phyloP scores from a whole-genome alignment of 129 eudicot genomes.

The Lactuca sativa region DNA sequence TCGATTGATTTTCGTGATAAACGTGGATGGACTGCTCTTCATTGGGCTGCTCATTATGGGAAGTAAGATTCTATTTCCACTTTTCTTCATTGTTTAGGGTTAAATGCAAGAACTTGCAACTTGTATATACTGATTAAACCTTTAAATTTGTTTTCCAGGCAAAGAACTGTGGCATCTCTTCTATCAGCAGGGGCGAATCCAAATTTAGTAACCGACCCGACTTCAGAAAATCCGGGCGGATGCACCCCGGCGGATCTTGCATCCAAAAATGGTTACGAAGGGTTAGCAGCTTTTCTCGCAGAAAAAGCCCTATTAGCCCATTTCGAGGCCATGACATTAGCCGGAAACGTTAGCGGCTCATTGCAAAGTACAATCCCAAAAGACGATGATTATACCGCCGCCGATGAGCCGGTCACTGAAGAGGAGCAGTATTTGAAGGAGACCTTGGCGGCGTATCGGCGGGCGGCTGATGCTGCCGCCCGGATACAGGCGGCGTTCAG shows the following conservation, averaged over 20 bases:
- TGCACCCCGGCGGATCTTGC: slow-evolving; percentile 91
- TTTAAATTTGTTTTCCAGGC: slow-evolving; percentile 47
- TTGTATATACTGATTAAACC: background rate
- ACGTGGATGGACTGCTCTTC: slow-evolving; percentile 98
- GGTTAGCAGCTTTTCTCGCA: slow-evolving; percentile 91
- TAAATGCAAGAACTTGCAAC: too few relatives aligned
- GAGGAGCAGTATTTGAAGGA: slow-evolving; percentile 81
- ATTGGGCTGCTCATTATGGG: slow-evolving; percentile 97
- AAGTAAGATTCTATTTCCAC: slow-evolving; percentile 42
- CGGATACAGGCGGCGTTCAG: slow-evolving; percentile 95
- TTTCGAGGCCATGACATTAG: slow-evolving; percentile 82
- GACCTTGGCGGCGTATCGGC: slow-evolving; percentile 83
- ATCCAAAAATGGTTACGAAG: slow-evolving; percentile 73
- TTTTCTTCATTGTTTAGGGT: too few relatives aligned
- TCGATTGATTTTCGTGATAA: slow-evolving; percentile 92
- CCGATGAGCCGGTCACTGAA: slow-evolving; percentile 42
- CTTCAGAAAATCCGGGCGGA: slow-evolving; percentile 79
- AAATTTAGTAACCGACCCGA: slow-evolving; percentile 90
- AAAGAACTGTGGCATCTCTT: slow-evolving; percentile 80
- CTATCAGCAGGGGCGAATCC: slow-evolving; percentile 97
- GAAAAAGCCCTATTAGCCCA: slow-evolving; percentile 87
- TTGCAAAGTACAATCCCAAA: slow-evolving; percentile 49
- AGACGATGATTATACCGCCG: slow-evolving; percentile 34
- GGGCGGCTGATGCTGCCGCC: slow-evolving; percentile 99
- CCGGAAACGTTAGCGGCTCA: slow-evolving; percentile 88